Evolutionary conservation across 1,139 yeast genomes (phyloP), one percentile per base, ranked within the genome.

Genomic region (Komagataea norvegica): DNA sequence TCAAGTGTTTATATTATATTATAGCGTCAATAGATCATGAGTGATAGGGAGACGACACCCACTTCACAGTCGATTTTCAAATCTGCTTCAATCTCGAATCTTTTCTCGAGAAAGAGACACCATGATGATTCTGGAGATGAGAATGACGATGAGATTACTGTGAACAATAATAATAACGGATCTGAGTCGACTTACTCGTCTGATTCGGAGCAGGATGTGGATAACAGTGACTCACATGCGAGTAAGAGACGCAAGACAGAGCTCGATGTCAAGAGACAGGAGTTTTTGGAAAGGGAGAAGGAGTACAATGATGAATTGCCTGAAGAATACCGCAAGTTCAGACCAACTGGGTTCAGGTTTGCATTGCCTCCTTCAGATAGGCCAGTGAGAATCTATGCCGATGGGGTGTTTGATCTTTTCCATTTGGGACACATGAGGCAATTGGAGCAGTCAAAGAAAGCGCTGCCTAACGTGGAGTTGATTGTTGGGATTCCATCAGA

Each of bases 391-490:
- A 75, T 91, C 18, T 91, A 91, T 57, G 98, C 98, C 6, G 98
- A 91, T 61, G 98, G 98, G 34, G 96, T 91, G 17, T 91, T 91
- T 67, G 98, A 91, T 63, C 68, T 91, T 48, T 91, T 91, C 65
- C 98, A 91, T 62, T 64, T 91, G 56, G 98, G 98, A 18, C 98
- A 91, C 60, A 91, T 91, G 97, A 79, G 86, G 55, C 98, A 91
- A 60, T 70, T 91, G 54, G 97, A 91, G 58, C 98, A 91, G 64
- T 89, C 97, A 49, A 89, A 91, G 56, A 89, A 88, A 60, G 77
- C 95, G n/a, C 77, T 91, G 47, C 81, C 84, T 7, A 86, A 86
- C 53, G 94, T 84, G 25, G 72, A 77, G 41, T 70, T 91, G 54
- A 89, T 91, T 23, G 87, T 93, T 55, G 98, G 98, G 30, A 72